These are phyloP conservation scores for Breynia disticha DNA, from an alignment of 441 rosid genomes.

Conservation along the genomic window DNA sequence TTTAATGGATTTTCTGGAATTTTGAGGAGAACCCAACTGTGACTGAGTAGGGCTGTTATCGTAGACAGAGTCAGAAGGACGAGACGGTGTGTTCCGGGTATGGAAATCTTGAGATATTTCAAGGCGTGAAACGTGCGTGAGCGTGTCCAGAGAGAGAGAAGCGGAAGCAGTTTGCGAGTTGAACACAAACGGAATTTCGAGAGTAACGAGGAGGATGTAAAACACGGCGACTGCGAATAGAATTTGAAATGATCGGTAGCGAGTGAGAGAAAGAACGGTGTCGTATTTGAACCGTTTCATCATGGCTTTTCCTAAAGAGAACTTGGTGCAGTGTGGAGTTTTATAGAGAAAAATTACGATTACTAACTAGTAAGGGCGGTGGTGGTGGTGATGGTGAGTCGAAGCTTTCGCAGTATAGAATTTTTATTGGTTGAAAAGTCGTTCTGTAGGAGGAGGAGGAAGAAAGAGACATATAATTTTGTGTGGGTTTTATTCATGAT, in stretches of 20 bases:
- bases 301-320: no score
- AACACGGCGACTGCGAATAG: constrained; percentile 39
- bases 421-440: no score
- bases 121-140: constrained; percentile 25
- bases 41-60: constrained; percentile 24
- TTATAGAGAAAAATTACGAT: no score
- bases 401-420: no score
- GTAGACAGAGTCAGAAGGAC: constrained; percentile 47
- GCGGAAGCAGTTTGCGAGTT: constrained; percentile 21
- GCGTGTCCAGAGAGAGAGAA: constrained; percentile 34
- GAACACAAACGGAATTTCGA: constrained; percentile 73
- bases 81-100: constrained; percentile 45
- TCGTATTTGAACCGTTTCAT: constrained; percentile 33
- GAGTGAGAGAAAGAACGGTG: constrained; percentile 27
- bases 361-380: no score
- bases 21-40: constrained; percentile 6
- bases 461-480: no score
- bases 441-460: no score
- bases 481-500: no score
- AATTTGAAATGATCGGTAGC: constrained; percentile 60
- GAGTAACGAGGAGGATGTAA: constrained; percentile 47
- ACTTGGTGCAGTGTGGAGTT: no score
- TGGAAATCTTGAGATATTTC: constrained; percentile 44
- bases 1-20: constrained; percentile 4
- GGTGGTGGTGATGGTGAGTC: no score